Conservation (phyloP, 768 basidiomycete genomes). For the Tephrocybe sp. region DNA sequence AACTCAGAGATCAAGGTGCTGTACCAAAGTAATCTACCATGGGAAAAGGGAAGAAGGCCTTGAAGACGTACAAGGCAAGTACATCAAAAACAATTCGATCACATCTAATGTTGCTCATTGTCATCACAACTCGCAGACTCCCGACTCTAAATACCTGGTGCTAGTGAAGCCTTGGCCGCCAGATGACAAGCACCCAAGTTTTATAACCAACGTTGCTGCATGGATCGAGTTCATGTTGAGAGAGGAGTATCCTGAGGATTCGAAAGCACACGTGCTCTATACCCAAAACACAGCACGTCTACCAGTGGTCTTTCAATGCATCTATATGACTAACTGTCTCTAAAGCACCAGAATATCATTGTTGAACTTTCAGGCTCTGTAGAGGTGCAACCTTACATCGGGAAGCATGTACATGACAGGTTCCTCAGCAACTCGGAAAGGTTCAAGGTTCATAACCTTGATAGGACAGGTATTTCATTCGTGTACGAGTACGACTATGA, state of each 20-base stretch:
- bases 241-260: constrained; percentile 26
- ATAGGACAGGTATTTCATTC: constrained; percentile 17
- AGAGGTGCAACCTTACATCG: constrained; percentile 25
- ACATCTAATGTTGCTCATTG: not conserved
- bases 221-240: constrained; percentile 38
- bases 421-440: constrained; percentile 15
- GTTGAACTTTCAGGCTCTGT: constrained; percentile 29
- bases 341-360: constrained; percentile 28
- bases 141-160: constrained; percentile 21
- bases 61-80: constrained; percentile 6
- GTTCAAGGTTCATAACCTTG: not conserved
- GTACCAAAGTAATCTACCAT: not conserved
- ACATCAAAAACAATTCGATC: not conserved
- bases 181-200: constrained; percentile 16
- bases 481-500: constrained; percentile 33
- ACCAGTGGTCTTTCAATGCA: not conserved
- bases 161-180: constrained; percentile 30
- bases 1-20: no score
- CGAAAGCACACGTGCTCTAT: constrained; percentile 25
- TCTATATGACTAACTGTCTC: not conserved
- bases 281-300: constrained; percentile 30
- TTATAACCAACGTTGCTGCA: constrained; percentile 28
- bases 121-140: constrained; percentile 5
- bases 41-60: constrained; percentile 3
- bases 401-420: constrained; percentile 23